A percentile compares a stretch with the other conserved stretches of the same genome.
phyloP scores from a whole-genome alignment of 2,329 filamentous ascomycete genomes.

The Diaporthe nobilis region DNA sequence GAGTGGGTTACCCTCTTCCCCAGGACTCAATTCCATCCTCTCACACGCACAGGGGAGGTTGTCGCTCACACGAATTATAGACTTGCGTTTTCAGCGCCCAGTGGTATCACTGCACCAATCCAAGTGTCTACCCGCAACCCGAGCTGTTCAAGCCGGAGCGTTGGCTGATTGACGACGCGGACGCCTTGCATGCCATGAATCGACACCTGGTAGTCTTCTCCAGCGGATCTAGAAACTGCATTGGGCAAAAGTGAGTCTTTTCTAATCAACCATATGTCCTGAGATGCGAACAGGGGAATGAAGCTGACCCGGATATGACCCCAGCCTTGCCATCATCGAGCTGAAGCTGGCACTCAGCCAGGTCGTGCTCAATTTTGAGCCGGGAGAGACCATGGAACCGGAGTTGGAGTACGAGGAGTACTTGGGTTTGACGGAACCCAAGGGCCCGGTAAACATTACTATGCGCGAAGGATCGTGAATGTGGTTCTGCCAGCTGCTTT shows the following conservation, averaged over 20 bases:
- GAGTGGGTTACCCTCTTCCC: neutral
- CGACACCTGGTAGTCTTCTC: constrained; percentile 1
- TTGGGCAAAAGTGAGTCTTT: constrained; percentile 14
- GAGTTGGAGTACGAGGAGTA: constrained; percentile 13
- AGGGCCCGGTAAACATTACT: neutral
- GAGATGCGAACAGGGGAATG: neutral
- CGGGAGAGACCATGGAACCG: neutral
- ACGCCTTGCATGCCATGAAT: constrained; percentile 21
- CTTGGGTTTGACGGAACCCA: neutral
- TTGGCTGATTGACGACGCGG: constrained; percentile 2
- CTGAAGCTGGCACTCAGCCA: constrained; percentile 15
- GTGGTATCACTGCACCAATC: constrained; percentile 9
- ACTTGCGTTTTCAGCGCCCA: constrained; percentile 5
- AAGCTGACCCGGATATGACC: neutral
- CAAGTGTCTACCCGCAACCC: neutral
- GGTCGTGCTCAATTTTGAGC: neutral
- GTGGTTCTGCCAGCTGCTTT: neutral
- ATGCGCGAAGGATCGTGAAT: neutral
- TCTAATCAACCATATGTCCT: rapidly evolving
- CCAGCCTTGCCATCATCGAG: constrained; percentile 8
- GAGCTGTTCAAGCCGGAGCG: constrained; percentile 9
- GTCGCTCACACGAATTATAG: neutral
- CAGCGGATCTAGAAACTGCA: constrained; percentile 2
- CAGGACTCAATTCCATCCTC: neutral
- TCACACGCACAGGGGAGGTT: neutral